A percentile compares a stretch with the other conserved stretches of the same genome.
Conservation (phyloP, 352 stramenopile genomes). For the Halophytophthora batemanensis region DNA sequence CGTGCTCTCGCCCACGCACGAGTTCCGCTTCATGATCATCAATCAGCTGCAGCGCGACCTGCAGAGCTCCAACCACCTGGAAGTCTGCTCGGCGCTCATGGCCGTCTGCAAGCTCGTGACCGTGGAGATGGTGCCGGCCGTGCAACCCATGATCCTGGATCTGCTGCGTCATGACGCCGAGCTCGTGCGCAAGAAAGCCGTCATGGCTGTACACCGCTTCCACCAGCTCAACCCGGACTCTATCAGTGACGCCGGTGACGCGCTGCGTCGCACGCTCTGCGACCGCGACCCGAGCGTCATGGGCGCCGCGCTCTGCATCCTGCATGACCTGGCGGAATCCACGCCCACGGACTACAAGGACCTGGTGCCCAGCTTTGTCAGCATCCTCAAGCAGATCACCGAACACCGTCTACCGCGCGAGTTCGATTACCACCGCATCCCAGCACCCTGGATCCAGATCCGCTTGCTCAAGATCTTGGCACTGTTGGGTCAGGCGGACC, state of each 20-base stretch:
- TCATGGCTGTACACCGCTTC: slow-evolving; percentile 98
- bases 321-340: slow-evolving; percentile 91
- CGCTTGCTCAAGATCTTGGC: slow-evolving; percentile 96
- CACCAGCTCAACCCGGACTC: slow-evolving; percentile 97
- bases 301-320: slow-evolving; percentile 92
- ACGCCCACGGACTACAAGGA: slow-evolving; percentile 97
- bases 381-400: slow-evolving; percentile 99
- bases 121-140: slow-evolving; percentile 97
- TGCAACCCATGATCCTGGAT: slow-evolving; percentile 94
- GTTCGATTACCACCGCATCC: slow-evolving; percentile 99
- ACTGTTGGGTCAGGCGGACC: slow-evolving; percentile 93
- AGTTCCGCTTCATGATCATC: slow-evolving; percentile 99
- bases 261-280: slow-evolving; percentile 95
- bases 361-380: slow-evolving; percentile 98
- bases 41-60: slow-evolving; percentile 98
- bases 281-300: slow-evolving; percentile 99
- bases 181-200: slow-evolving; percentile 98
- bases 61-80: slow-evolving; percentile 89
- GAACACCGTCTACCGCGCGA: slow-evolving; percentile 98
- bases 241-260: slow-evolving; percentile 86
- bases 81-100: slow-evolving; percentile 95
- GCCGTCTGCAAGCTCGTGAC: slow-evolving; percentile 97
- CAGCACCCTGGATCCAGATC: slow-evolving; percentile 99
- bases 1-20: slow-evolving; percentile 96
- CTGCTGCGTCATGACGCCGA: slow-evolving; percentile 95